Base-by-base conservation (phyloP, 306 rosid species). In the Dalbergia cultrata region DNA sequence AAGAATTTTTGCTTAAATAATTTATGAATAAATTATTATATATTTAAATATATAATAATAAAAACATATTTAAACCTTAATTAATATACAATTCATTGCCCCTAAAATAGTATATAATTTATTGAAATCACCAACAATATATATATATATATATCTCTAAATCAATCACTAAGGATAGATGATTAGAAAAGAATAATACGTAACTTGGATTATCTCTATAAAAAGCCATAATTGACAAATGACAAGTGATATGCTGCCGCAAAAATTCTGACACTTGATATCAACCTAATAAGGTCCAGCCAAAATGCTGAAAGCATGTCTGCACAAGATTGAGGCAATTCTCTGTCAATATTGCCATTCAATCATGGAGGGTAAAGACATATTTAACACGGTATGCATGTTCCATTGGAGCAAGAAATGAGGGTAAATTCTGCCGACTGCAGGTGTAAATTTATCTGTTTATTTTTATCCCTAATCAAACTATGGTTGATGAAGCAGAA, bases 281-380 rank as follows among this genome's bases (percentile, higher is more conserved):
- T 69, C 63, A 78, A 26, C 83, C 77, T 62, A 68, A 61, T 70
- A 67, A 77, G 74, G 77, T 81, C 78, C 71, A 78, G 58, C 80
- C 83, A 85, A 45, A 73, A 45, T 85, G 88, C 56, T 65, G 72
- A 76, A 80, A 70, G 8, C 79, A 75, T 18, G 34, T 35, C 34
- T 7, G 31, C 14, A 57, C 44, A 70, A 75, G 64, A 69, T 62
- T 33, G 37, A 72, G 62, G 35, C 54, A 6, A 16, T 47, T 69
- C 26, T 58, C 59, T 68, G 43, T 72, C 75, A 81, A 59, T 81
- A 41, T 67, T 80, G 82, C 22, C 74, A 64, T 47, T 65, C 53
- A 26, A 70, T 63, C 75, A 14, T 41, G 70, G 22, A 75, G 11
- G 74, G 33, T 18, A 68, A 49, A 47, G 68, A 68, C 31, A 68